A percentile compares a stretch with the other conserved stretches of the same genome.
Conservation (phyloP, 768 basidiomycete species). For the Boletus reticuloceps region DNA sequence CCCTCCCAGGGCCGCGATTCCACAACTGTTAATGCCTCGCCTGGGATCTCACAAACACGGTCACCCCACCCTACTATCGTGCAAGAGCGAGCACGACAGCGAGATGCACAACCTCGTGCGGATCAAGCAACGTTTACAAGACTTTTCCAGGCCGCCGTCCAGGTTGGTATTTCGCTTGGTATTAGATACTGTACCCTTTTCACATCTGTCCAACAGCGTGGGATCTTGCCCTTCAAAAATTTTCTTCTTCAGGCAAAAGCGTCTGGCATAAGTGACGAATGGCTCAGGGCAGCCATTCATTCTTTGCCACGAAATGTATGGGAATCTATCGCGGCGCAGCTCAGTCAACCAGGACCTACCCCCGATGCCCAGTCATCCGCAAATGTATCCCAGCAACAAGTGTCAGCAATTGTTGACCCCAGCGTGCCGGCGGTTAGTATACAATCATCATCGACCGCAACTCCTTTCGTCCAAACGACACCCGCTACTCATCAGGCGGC, state of each 20-base stretch:
- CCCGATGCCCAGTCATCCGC: not conserved
- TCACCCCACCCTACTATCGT: not conserved
- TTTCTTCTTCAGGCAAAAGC: conserved; percentile 14
- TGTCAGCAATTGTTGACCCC: not conserved
- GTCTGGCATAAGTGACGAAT: conserved; percentile 19
- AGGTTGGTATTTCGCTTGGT: conserved; percentile 15
- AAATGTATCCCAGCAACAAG: not conserved
- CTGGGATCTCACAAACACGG: not conserved
- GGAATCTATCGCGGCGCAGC: conserved; percentile 9
- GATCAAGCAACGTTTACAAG: conserved; percentile 19
- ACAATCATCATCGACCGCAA: not conserved
- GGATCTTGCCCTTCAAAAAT: conserved; percentile 5
- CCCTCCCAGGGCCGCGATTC: conserved; percentile 1
- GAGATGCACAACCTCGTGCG: not conserved
- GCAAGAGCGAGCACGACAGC: conserved; percentile 11
- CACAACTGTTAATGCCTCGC: not conserved
- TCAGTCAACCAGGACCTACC: not conserved
- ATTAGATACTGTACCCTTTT: not conserved
- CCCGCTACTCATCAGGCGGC: not conserved
- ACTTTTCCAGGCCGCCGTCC: conserved; percentile 19
- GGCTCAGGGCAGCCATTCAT: conserved; percentile 14
- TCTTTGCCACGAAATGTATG: conserved; percentile 17
- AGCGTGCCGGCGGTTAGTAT: not conserved
- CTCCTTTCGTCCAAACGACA: not conserved
- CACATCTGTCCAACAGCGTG: conserved; percentile 13